phyloP scores from a whole-genome alignment of 1,139 yeast genomes.

The Geotrichum fermentans region DNA sequence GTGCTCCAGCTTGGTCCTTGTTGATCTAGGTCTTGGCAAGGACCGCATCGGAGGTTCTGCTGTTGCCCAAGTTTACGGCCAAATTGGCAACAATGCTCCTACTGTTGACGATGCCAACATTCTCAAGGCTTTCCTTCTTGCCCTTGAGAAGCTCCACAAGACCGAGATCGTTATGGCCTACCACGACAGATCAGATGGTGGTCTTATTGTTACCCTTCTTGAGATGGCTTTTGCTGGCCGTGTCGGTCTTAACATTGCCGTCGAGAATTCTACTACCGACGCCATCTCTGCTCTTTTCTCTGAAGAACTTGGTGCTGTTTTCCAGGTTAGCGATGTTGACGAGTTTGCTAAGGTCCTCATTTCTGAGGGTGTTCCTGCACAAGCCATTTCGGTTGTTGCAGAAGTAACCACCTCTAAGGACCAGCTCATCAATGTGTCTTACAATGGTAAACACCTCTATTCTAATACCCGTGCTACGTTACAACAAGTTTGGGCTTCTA shows the following conservation, averaged over 20 bases:
- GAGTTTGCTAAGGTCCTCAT: slow-evolving; percentile 53
- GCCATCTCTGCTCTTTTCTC: slow-evolving; percentile 52
- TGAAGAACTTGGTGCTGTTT: slow-evolving; percentile 94
- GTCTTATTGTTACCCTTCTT: slow-evolving; percentile 72
- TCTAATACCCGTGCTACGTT: slow-evolving; percentile 60
- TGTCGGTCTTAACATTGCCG: slow-evolving; percentile 58
- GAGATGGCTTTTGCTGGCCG: slow-evolving; percentile 99
- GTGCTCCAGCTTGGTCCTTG: slow-evolving; percentile 62
- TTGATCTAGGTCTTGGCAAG: slow-evolving; percentile 65
- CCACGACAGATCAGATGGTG: slow-evolving; percentile 98
- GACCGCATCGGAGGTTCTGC: slow-evolving; percentile 84
- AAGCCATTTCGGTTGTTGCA: slow-evolving; percentile 61
- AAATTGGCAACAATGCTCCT: slow-evolving; percentile 80
- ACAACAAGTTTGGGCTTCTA: slow-evolving; percentile 82
- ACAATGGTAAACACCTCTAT: slow-evolving; percentile 47
- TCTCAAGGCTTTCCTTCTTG: slow-evolving; percentile 64
- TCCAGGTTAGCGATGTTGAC: slow-evolving; percentile 68
- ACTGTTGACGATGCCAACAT: slow-evolving; percentile 64
- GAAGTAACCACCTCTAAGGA: slow-evolving; percentile 49
- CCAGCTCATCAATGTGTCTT: slow-evolving; percentile 50
- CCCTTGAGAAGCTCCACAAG: slow-evolving; percentile 68
- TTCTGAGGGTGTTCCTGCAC: slow-evolving; percentile 54
- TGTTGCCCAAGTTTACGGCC: slow-evolving; percentile 84
- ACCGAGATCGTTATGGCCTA: slow-evolving; percentile 65
- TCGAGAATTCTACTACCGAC: slow-evolving; percentile 33